Conservation (phyloP, 257 asterid genomes). For the Schizonepeta tenuifolia region DNA sequence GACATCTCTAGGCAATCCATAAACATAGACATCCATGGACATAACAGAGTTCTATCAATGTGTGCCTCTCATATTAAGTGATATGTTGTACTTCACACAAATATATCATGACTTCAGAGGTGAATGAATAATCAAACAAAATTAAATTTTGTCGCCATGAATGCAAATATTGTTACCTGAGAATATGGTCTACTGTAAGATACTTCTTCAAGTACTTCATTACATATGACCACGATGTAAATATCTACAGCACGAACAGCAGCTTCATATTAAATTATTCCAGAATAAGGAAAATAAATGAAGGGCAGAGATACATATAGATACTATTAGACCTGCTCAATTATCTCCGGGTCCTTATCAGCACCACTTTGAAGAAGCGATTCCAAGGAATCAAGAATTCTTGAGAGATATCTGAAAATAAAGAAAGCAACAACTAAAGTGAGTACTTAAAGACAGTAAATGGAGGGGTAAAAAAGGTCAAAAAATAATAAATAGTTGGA, state of each 20-base stretch:
- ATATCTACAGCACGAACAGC: constrained; percentile 59
- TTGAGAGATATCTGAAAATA: constrained; percentile 69
- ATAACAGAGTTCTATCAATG: not conserved
- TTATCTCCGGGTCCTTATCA: constrained; percentile 87
- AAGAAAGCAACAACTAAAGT: constrained; percentile 4
- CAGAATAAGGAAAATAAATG: constrained; percentile 25
- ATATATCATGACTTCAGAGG: constrained; percentile 4
- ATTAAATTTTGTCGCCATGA: constrained; percentile 6
- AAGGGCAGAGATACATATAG: constrained; percentile 17
- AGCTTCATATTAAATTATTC: constrained; percentile 18
- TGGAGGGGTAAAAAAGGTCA: not conserved
- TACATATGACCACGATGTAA: constrained; percentile 83
- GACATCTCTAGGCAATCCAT: constrained; percentile 14
- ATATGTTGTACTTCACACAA: not conserved
- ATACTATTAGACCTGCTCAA: constrained; percentile 68
- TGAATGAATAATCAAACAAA: no score
- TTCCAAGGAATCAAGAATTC: constrained; percentile 58
- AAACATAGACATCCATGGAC: constrained; percentile 13
- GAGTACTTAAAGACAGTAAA: not conserved
- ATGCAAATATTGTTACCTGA: constrained; percentile 57
- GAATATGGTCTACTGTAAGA: constrained; percentile 53
- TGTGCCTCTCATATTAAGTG: not conserved
- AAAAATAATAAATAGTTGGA: not conserved
- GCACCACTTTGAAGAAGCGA: constrained; percentile 82
- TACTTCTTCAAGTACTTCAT: constrained; percentile 86